Evolutionary conservation across 2,329 filamentous ascomycete genomes (phyloP), one percentile per base, ranked within the genome.

Genomic region (Fusarium sp.): DNA sequence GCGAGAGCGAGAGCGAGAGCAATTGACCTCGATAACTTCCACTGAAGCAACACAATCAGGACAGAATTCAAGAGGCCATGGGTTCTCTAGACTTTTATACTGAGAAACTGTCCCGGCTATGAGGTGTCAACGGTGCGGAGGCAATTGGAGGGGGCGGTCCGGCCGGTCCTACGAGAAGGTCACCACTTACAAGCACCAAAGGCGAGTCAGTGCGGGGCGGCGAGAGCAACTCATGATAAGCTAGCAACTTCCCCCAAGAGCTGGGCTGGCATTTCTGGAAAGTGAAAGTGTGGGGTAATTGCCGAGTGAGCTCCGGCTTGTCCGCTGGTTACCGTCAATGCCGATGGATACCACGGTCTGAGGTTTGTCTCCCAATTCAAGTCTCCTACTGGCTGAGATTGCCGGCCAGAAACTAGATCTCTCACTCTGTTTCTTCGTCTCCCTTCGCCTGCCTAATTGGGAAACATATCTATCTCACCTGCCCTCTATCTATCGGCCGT

Each of bases 241-340:
- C 57, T 71, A 68, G 44, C 54, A 55, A 44, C 26, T 45, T 36
- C 50, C 51, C 59, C 28, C 66, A 55, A 65, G 30, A 59, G 38
- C 30, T 36, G 24, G 41, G 54, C 42, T 50, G 41, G 50, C 57
- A 42, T 62, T 67, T 62, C 57, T 71, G 64, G 63, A 71, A 65
- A 75, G 58, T 47, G 24, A 18, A 12, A 47, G 26, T 73, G 69
- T 75, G 72, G 72, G 69, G 72, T 75, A 74, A 68, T 73, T 74
- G 63, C 66, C 66, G 66, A 69, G 44, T n/a, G 48, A 63, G 65
- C 66, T 30, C 66, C 66, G 66, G 50, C 51, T 63, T 50, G 48
- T 47, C 66, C 66, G 66, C 64, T 62, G 48, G 48, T 78, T 78
- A 73, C 77, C 77, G 77, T 60, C 60, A 59, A 68, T 69, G 69